Evolutionary conservation across 78 protist genomes (phyloP), one percentile per base, ranked within the genome.

Genomic region (Dictyostelium capitatum): DNA sequence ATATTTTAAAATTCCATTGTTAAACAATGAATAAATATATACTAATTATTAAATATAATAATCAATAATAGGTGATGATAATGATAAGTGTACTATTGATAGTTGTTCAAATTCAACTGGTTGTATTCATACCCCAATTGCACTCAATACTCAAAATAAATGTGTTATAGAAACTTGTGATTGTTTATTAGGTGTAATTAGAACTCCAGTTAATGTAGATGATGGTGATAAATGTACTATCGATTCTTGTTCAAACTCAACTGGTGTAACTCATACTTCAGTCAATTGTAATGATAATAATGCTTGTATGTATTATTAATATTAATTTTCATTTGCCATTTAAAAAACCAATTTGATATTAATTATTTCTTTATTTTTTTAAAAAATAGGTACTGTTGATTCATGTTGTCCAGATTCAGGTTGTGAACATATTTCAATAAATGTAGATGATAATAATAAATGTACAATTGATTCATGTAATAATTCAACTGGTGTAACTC

Each of bases 31-130:
- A n/a, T n/a, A n/a, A n/a, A n/a, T n/a, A n/a, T n/a, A n/a, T 8
- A 14, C 14, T 41, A 82, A 85, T 4, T 51, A 1, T 51, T 51
- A 1, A 14, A 51, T 14, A 4, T 4, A 8, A 51, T 14, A 4
- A 12, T 4, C 91, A 46, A 54, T 83, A 8, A 8, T 50, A 5
- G 50, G 73, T 28, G 46, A 82, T 19, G 69, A 46, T 6, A 67
- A 30, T 64, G 28, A 64, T 51, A 12, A 73, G n/a, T 89, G 95
- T 74, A 89, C 95, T 20, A 28, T 59, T 14, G 94, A 89, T 47
- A 20, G 73, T 4, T 89, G 95, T 46, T 8, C n/a, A 0, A 4
- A 25, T 19, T 0, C 19, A 4, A 80, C 47, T 6, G 95, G 95
- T 11, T 81, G 89, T 28, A 14, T 9, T 14, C 19, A 28, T 28